Conservation (phyloP, 2,329 filamentous ascomycete species). For the Lachnellula willkommii region DNA sequence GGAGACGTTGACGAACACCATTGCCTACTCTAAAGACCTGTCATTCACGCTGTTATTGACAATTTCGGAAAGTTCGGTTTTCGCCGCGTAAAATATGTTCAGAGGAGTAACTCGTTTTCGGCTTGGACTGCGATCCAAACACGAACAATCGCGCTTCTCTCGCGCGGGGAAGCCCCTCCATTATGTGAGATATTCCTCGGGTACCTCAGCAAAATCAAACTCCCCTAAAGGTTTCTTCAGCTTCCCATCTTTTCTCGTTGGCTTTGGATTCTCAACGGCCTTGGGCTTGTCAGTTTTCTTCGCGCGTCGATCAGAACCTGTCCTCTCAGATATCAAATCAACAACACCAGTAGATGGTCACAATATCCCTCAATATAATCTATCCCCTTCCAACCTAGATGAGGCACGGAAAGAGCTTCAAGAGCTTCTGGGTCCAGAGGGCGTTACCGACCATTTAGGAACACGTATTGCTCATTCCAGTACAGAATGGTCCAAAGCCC, state of each 20-base stretch:
- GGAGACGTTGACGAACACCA: too few relatives aligned
- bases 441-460: not conserved
- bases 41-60: too few relatives aligned
- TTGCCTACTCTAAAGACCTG: too few relatives aligned
- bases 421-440: not conserved
- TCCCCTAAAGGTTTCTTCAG: too few relatives aligned
- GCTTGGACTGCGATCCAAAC: too few relatives aligned
- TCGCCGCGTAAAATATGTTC: too few relatives aligned
- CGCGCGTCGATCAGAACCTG: not conserved
- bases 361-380: not conserved
- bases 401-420: not conserved
- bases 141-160: too few relatives aligned
- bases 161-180: too few relatives aligned
- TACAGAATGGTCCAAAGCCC: conserved; percentile 56
- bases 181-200: too few relatives aligned
- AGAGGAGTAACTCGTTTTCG: too few relatives aligned
- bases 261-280: not conserved
- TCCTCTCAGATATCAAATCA: not conserved
- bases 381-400: not conserved
- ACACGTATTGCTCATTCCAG: conserved; percentile 45
- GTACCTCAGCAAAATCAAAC: too few relatives aligned
- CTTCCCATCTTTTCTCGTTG: not conserved
- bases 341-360: not conserved
- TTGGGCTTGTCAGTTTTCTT: not conserved
- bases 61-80: too few relatives aligned